Base-by-base conservation (phyloP, 768 basidiomycete genomes). In the Saitozyma sp. region DNA sequence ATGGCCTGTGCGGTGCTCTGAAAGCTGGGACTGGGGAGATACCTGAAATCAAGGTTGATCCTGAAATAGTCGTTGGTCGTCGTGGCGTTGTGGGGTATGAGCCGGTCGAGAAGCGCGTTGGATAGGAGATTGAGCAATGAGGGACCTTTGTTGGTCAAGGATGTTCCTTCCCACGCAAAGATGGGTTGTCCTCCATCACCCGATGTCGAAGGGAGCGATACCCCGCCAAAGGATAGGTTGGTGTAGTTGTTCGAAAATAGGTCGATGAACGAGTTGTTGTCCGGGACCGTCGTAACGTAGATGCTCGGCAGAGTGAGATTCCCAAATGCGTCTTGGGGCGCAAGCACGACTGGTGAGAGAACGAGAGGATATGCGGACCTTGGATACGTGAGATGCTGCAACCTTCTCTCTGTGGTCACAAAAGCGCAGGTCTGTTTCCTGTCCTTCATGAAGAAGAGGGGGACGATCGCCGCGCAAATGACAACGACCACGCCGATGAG, bases 91-190 rank as follows among this genome's bases (percentile, higher is more conserved):
- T 59, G 54, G 9, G 67, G 74, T 0, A 83, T 84, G 1, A 85
- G 83, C 0, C 79, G 63, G 66, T 88, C 87, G 59, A 88, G 75
- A 0, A 89, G 75, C 10, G 89, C 76, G 69, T 91, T 91, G 6
- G 83, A 84, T 1, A 82, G 86, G 48, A 91, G 73, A 71, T 89
- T 91, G 59, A 91, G 76, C 81, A 89, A 81, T 1, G 84, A 81
- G 2, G 84, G 82, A 5, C 87, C 88, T 16, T 82, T 83, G 7
- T 85, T 66, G 1, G 86, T 86, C 6, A 88, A 86, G 7, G 86
- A 80, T 1, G 82, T 79, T 1, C 85, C 87, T 74, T 90, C 87
- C 87, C 88, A 91, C 29, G 90, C 88, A 40, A 91, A 69, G 49
- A 89, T 70, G 0, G 87, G 79, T 10, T 83, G 74, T 0, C 84